A percentile compares a stretch with the other conserved stretches of the same genome.
phyloP scores from a whole-genome alignment of 2,329 filamentous ascomycete species.

The Trichoderma pleuroti region DNA sequence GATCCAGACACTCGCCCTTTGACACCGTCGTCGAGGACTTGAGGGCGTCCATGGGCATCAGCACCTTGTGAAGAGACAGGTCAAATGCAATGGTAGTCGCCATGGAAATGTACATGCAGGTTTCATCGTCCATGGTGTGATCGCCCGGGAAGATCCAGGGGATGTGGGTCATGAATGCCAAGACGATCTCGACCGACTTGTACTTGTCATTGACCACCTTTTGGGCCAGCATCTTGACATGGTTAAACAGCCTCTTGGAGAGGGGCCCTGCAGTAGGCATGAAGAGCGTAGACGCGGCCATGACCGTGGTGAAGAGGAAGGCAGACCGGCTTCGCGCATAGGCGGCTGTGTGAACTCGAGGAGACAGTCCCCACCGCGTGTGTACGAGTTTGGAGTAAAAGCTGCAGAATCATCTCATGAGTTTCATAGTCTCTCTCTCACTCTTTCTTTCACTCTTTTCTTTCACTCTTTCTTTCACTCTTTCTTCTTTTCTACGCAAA shows the following conservation, averaged over 20 bases:
- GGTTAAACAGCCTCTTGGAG: slow-evolving; percentile 62
- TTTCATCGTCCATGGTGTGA: slow-evolving; percentile 69
- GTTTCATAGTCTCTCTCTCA: not conserved
- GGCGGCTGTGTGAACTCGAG: slow-evolving; percentile 58
- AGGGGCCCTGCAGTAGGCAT: slow-evolving; percentile 60
- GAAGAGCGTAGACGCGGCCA: slow-evolving; percentile 66
- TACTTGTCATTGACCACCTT: slow-evolving; percentile 59
- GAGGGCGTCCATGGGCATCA: slow-evolving; percentile 51
- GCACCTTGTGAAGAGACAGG: slow-evolving; percentile 65
- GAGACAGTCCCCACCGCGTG: slow-evolving; percentile 71
- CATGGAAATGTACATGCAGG: slow-evolving; percentile 67
- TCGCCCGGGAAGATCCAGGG: slow-evolving; percentile 70
- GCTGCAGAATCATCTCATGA: slow-evolving; percentile 35
- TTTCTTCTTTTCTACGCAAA: not conserved
- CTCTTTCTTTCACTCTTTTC: not conserved
- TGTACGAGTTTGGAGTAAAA: slow-evolving; percentile 69
- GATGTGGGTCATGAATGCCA: slow-evolving; percentile 72
- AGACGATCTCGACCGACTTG: slow-evolving; percentile 68
- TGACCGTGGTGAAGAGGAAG: slow-evolving; percentile 68
- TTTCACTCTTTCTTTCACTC: no score
- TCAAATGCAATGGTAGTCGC: slow-evolving; percentile 67
- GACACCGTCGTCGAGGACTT: slow-evolving; percentile 50
- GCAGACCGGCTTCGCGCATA: slow-evolving; percentile 66
- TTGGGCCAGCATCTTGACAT: slow-evolving; percentile 60
- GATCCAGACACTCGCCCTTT: slow-evolving; percentile 65